phyloP scores from a whole-genome alignment of 352 stramenopile species.

The Globisporangium sylvaticum region DNA sequence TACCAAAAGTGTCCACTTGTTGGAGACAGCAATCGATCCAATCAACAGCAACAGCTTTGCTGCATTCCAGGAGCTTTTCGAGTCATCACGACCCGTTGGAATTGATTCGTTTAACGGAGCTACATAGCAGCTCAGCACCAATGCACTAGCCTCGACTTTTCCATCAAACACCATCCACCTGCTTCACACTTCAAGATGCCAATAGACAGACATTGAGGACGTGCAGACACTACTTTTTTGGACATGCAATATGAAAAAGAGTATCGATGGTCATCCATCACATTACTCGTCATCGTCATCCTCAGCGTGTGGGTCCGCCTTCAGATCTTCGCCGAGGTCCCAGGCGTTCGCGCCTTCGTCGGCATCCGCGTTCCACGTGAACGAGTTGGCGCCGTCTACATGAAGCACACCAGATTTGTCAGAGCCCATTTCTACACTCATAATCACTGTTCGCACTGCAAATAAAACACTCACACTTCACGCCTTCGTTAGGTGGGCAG shows the following conservation, averaged over 20 bases:
- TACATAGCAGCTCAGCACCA: background rate
- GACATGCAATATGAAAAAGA: background rate
- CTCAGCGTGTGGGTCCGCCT: slow-evolving; percentile 19
- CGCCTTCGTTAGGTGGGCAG: slow-evolving; percentile 46
- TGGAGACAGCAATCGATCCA: too few relatives aligned
- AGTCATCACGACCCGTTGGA: too few relatives aligned
- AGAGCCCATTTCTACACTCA: background rate
- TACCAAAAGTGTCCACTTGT: too few relatives aligned
- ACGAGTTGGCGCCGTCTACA: slow-evolving; percentile 60
- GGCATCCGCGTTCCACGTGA: slow-evolving; percentile 66
- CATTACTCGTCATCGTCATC: slow-evolving; percentile 4
- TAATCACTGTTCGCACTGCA: too few relatives aligned
- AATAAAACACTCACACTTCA: slow-evolving; percentile 62
- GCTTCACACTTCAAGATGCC: background rate
- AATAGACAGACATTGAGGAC: background rate
- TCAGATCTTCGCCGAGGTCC: slow-evolving; percentile 40
- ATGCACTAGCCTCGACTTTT: background rate
- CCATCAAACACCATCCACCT: background rate
- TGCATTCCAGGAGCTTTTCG: too few relatives aligned
- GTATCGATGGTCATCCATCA: background rate
- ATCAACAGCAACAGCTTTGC: too few relatives aligned
- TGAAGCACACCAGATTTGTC: slow-evolving; percentile 8
- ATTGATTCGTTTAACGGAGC: background rate
- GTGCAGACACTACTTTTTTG: background rate
- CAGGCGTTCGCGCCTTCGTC: slow-evolving; percentile 64